Base-by-base conservation (phyloP, 306 rosid species). In the Heteromeles arbutifolia region DNA sequence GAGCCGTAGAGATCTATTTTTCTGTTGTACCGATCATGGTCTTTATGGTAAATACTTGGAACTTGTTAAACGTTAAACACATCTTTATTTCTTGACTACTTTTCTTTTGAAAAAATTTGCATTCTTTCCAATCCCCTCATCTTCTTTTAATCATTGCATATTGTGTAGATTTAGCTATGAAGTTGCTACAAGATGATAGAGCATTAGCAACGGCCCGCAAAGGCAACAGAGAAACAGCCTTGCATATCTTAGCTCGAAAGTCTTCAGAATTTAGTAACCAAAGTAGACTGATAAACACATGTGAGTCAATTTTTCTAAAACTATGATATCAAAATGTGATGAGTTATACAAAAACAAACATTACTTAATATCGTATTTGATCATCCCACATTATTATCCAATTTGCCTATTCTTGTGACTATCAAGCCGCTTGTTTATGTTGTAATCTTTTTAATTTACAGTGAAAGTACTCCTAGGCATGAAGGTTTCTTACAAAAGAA, bases 191-290 rank as follows among this genome's bases (percentile, higher is more conserved):
- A 3, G 44, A 3, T 53, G 31, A 74, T 57, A 31, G 4, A 7
- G 5, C 50, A 29, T 75, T 82, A 70, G 64, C 82, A 2, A 15
- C 18, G 12, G 69, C 63, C 0, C 7, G 6, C 0, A 76, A 29
- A 18, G 5, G 5, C 31, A 32, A 78, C 12, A 1, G 15, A 0
- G 69, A 74, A 13, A 70, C 78, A 9, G 76, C 78, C 4, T 70
- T 82, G 52, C 77, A 78, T 54, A 32, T 74, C 3, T 64, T 82
- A 79, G 82, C 82, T 26, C 53, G 69, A 34, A 74, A 58, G 48
- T 74, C 77, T 3, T 11, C 2, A 34, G 79, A 66, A 13, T 64
- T 73, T 48, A 58, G 14, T 9, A 37, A 14, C 69, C 34, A 4
- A 39, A 70, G 53, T 43, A 65, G 69, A 64, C 39, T 21, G 25